Conservation (phyloP, 192 early-diverging fungal genomes). For the Coemansia sp. region DNA sequence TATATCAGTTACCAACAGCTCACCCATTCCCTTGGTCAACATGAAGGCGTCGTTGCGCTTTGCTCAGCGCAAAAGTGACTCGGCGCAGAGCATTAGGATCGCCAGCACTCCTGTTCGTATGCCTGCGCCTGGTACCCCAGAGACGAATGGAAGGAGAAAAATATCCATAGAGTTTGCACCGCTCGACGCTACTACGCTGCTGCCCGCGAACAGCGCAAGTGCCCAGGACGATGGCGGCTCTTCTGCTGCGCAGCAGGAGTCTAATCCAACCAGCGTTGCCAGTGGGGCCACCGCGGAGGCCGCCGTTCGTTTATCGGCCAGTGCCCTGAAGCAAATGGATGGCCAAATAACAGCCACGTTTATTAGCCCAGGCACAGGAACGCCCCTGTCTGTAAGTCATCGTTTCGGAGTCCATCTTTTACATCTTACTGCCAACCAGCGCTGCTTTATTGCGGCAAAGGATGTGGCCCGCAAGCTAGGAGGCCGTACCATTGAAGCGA, state of each 20-base stretch:
- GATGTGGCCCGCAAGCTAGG: neutral
- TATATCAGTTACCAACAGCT: slow-evolving; percentile 21
- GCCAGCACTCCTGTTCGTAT: neutral
- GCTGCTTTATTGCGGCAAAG: neutral
- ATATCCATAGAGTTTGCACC: neutral
- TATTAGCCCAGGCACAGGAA: slow-evolving; percentile 41
- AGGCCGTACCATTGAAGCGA: neutral
- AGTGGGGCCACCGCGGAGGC: slow-evolving; percentile 11
- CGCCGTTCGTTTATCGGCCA: slow-evolving; percentile 1
- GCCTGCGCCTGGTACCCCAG: neutral
- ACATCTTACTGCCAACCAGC: slow-evolving; percentile 24
- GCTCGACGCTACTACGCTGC: neutral
- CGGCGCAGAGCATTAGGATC: neutral
- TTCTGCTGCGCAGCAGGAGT: neutral
- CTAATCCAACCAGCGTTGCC: slow-evolving; percentile 3
- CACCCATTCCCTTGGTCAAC: slow-evolving; percentile 36
- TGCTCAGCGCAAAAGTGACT: neutral
- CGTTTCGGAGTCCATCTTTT: slow-evolving; percentile 38
- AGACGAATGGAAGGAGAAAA: neutral
- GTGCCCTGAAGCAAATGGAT: slow-evolving; percentile 17
- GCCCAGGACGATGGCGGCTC: neutral
- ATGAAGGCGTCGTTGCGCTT: slow-evolving; percentile 22
- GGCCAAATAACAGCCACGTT: slow-evolving; percentile 41
- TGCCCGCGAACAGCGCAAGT: neutral
- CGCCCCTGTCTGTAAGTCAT: slow-evolving; percentile 21